phyloP scores from a whole-genome alignment of 108 stramenopile species.

The Skeletonema potamos region DNA sequence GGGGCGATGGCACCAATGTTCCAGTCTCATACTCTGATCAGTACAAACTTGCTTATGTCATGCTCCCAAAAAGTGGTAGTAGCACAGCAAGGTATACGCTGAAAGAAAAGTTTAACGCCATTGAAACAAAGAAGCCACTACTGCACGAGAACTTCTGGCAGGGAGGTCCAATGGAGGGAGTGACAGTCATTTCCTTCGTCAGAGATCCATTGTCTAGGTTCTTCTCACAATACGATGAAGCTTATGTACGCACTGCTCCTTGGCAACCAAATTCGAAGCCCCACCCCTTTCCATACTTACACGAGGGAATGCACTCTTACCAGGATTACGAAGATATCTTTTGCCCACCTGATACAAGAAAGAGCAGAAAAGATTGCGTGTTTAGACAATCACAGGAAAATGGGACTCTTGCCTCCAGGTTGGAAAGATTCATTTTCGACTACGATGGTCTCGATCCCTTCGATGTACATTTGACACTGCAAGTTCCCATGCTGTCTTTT shows the following conservation, averaged over 20 bases:
- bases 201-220: slow-evolving; percentile 24
- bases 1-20: slow-evolving; percentile 15
- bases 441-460: slow-evolving; percentile 40
- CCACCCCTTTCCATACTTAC: slow-evolving; percentile 22
- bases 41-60: slow-evolving; percentile 30
- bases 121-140: slow-evolving; percentile 15
- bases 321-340: slow-evolving; percentile 30
- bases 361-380: slow-evolving; percentile 22
- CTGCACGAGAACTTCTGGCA: not conserved
- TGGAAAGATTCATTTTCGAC: slow-evolving; percentile 37
- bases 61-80: slow-evolving; percentile 37
- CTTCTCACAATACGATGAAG: slow-evolving; percentile 22
- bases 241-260: slow-evolving; percentile 12
- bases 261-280: slow-evolving; percentile 1
- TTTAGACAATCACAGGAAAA: slow-evolving; percentile 16
- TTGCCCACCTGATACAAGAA: slow-evolving; percentile 22
- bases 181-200: slow-evolving; percentile 33
- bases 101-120: slow-evolving; percentile 21
- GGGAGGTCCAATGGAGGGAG: slow-evolving; percentile 17
- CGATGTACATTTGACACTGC: slow-evolving; percentile 41
- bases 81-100: slow-evolving; percentile 31
- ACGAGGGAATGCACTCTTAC: slow-evolving; percentile 20
- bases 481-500: slow-evolving; percentile 29
- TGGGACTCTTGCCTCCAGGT: slow-evolving; percentile 33
- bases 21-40: slow-evolving; percentile 26